These are phyloP conservation scores for Areca catechu DNA, from an alignment of 176 grass and related monocot genomes.

Conservation along the genomic window DNA sequence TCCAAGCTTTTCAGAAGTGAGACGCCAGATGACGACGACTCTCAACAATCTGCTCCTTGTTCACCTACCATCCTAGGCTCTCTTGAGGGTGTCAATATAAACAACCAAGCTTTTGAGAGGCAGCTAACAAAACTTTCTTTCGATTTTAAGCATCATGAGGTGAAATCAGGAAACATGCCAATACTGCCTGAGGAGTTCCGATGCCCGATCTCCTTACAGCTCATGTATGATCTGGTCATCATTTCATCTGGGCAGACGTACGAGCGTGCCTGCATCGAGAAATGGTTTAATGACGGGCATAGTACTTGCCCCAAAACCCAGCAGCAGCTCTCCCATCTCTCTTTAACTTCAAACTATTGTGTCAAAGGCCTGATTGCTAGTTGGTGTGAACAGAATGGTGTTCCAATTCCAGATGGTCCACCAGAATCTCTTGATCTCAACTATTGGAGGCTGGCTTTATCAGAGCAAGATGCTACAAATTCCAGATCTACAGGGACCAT, in stretches of 20 bases:
- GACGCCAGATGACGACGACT: constrained; percentile 24
- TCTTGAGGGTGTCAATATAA: constrained; percentile 23
- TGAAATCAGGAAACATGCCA: constrained; percentile 62
- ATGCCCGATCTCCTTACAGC: constrained; percentile 81
- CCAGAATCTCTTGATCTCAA: constrained; percentile 73
- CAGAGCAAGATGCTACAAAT: constrained; percentile 19
- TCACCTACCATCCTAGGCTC: constrained; percentile 25
- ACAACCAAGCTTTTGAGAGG: constrained; percentile 19
- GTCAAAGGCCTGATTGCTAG: constrained; percentile 68
- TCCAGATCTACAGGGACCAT: constrained; percentile 8
- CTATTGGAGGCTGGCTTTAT: constrained; percentile 38
- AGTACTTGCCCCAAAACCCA: constrained; percentile 75
- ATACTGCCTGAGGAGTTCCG: constrained; percentile 69
- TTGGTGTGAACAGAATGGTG: constrained; percentile 79
- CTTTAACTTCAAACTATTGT: constrained; percentile 71
- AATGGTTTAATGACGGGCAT: constrained; percentile 66
- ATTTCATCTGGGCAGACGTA: constrained; percentile 86
- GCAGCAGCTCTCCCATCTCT: constrained; percentile 46
- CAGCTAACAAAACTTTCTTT: constrained; percentile 32
- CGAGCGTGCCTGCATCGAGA: constrained; percentile 81
- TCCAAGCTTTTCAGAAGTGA: constrained; percentile 46
- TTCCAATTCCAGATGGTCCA: constrained; percentile 38
- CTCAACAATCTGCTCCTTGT: constrained; percentile 33
- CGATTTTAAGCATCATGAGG: constrained; percentile 36
- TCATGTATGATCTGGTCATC: constrained; percentile 82